Conservation (phyloP, 2,329 filamentous ascomycete species). For the Trichoderma harzianum region DNA sequence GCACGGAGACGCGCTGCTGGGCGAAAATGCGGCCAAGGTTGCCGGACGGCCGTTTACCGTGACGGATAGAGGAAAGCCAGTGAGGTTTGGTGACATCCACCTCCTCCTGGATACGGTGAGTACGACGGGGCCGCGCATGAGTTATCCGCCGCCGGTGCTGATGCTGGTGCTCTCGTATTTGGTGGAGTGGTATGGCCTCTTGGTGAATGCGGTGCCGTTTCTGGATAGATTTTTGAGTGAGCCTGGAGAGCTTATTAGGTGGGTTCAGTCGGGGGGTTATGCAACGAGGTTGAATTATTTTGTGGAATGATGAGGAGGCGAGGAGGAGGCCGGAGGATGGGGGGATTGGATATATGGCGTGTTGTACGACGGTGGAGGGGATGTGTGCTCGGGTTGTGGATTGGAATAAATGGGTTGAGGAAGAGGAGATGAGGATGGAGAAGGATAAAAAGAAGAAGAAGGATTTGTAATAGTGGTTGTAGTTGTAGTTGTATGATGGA, state of each 20-base stretch:
- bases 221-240: constrained; percentile 30
- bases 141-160: constrained; percentile 33
- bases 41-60: constrained; percentile 49
- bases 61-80: constrained; percentile 47
- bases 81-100: constrained; percentile 41
- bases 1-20: constrained; percentile 49
- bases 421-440: neutral
- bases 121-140: constrained; percentile 29
- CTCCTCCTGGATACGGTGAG: constrained; percentile 30
- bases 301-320: constrained; percentile 38
- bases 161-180: constrained; percentile 37
- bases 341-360: constrained; percentile 40
- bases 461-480: neutral
- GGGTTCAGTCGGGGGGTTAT: constrained; percentile 42
- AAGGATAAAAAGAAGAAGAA: neutral
- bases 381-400: constrained; percentile 24
- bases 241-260: constrained; percentile 33
- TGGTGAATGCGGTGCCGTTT: constrained; percentile 20
- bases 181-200: constrained; percentile 23
- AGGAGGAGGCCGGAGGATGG: constrained; percentile 37
- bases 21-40: constrained; percentile 33
- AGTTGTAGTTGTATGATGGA: neutral
- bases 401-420: too few species aligned
- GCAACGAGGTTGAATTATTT: constrained; percentile 36
- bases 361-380: constrained; percentile 40